These are phyloP conservation scores for Tulasnella sp. DNA, from an alignment of 768 basidiomycete genomes.

Conservation along the genomic window DNA sequence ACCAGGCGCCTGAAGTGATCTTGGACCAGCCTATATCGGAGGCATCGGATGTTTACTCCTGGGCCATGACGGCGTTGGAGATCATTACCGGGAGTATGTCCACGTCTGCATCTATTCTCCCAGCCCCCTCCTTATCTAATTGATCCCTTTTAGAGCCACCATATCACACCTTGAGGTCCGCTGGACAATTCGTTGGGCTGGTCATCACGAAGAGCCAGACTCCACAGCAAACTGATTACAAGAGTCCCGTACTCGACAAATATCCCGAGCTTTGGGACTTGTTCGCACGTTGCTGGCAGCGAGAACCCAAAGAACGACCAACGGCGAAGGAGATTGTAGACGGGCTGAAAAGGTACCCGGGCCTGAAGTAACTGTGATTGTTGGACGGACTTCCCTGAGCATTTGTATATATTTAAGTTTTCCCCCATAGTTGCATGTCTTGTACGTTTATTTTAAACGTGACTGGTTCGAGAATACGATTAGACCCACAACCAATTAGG, in stretches of 20 bases:
- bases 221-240: not conserved
- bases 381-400: not conserved
- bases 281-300: not conserved
- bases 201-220: not conserved
- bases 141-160: not conserved
- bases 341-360: not conserved
- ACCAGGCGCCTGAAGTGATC: conserved; percentile 15
- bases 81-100: conserved; percentile 17
- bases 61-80: conserved; percentile 23
- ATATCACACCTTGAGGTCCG: not conserved
- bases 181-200: not conserved
- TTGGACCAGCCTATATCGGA: not conserved
- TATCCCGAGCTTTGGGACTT: not conserved
- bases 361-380: not conserved
- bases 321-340: conserved; percentile 2
- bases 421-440: not conserved
- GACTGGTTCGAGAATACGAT: no score
- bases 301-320: not conserved
- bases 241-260: not conserved
- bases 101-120: no score
- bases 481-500: no score
- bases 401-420: not conserved
- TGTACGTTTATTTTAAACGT: no score
- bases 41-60: conserved; percentile 23
- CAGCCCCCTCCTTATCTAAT: not conserved